Percentiles rank a stretch among this genome's conserved stretches.
These are phyloP conservation scores for Phytophthora quininea DNA, from an alignment of 352 stramenopile genomes.

Conservation along the genomic window DNA sequence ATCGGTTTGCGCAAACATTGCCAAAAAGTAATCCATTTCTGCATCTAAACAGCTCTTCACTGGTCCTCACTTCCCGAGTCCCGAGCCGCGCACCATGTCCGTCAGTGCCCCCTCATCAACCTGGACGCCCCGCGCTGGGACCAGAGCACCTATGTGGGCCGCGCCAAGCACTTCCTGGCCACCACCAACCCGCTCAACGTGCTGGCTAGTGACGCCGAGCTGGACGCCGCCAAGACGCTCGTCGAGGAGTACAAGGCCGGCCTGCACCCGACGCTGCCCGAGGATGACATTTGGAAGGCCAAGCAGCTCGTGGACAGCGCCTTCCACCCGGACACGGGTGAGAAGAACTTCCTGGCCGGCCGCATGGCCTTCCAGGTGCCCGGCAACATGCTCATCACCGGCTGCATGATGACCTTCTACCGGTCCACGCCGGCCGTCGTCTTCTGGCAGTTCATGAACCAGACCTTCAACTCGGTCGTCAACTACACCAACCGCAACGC, in stretches of 20 bases:
- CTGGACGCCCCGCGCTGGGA: conserved; percentile 81
- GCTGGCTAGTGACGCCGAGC: conserved; percentile 70
- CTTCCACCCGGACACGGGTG: conserved; percentile 89
- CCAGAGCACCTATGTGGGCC: conserved; percentile 79
- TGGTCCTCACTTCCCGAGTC: too few species aligned
- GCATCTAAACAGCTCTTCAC: background rate
- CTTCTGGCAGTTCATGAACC: conserved; percentile 92
- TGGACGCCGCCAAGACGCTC: conserved; percentile 74
- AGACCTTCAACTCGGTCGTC: conserved; percentile 93
- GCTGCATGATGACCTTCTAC: conserved; percentile 90
- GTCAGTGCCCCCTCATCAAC: conserved; percentile 37
- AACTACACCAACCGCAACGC: conserved; percentile 94
- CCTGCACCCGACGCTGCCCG: conserved; percentile 37
- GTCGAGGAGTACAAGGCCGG: conserved; percentile 74
- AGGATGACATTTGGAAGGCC: conserved; percentile 84
- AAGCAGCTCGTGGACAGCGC: conserved; percentile 89
- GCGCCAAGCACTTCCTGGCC: conserved; percentile 85
- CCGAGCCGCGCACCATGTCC: conserved; percentile 11
- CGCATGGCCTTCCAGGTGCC: conserved; percentile 90
- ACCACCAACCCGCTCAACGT: conserved; percentile 90
- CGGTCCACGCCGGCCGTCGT: conserved; percentile 78
- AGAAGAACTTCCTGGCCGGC: conserved; percentile 88
- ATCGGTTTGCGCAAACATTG: background rate
- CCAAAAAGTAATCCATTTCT: background rate
- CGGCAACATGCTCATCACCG: conserved; percentile 90